phyloP scores from a whole-genome alignment of 495 filamentous ascomycete species.

The Elasticomyces elasticus region DNA sequence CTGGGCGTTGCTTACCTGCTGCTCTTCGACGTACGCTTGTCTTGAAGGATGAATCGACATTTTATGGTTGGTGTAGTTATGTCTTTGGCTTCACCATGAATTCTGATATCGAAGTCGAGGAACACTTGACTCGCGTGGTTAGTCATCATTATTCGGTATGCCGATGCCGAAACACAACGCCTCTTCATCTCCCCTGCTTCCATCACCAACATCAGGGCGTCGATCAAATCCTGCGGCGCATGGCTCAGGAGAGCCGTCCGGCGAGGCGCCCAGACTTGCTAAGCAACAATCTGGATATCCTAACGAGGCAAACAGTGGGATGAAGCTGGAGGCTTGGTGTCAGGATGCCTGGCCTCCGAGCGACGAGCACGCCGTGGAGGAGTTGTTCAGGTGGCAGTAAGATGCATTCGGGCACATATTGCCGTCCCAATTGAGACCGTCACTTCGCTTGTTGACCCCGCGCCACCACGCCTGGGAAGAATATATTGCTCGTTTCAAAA shows the following conservation, averaged over 20 bases:
- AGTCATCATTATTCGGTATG: neutral
- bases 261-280: no score
- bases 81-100: neutral
- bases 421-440: no score
- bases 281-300: no score
- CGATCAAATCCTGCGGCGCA: neutral
- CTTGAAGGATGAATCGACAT: slow-evolving; percentile 75
- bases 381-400: neutral
- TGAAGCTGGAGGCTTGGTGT: no score
- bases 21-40: slow-evolving; percentile 94
- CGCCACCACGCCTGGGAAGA: neutral
- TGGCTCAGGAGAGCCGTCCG: neutral
- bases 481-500: neutral
- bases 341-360: no score
- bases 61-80: neutral
- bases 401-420: no score
- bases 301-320: no score
- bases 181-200: neutral
- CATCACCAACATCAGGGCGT: neutral
- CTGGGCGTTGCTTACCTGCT: slow-evolving; percentile 49
- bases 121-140: neutral
- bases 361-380: neutral
- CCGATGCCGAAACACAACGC: no score
- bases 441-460: neutral
- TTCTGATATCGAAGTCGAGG: no score